phyloP scores from a whole-genome alignment of 1,284 basidiomycete species.

The Ustilago curta region DNA sequence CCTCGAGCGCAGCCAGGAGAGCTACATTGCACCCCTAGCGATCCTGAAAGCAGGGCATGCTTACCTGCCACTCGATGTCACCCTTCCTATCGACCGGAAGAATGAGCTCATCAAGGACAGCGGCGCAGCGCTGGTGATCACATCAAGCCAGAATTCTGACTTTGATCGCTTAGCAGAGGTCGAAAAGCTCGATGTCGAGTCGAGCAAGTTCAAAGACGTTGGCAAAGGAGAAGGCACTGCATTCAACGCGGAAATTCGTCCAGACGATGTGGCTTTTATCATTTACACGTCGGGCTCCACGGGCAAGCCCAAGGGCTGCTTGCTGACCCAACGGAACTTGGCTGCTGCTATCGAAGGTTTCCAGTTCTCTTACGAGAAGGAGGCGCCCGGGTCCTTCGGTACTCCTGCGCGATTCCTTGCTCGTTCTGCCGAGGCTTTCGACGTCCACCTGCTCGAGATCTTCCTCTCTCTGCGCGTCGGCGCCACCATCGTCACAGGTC shows the following conservation, averaged over 20 bases:
- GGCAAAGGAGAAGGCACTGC: neutral
- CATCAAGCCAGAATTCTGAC: conserved; percentile 10
- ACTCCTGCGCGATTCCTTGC: conserved; percentile 59
- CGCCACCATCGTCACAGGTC: conserved; percentile 64
- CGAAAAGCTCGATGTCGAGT: conserved; percentile 19
- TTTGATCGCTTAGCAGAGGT: conserved; percentile 1
- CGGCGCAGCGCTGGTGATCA: conserved; percentile 46
- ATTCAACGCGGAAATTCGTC: neutral
- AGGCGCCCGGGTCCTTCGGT: conserved; percentile 48
- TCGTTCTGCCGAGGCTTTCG: conserved; percentile 66
- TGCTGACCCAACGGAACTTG: conserved; percentile 59
- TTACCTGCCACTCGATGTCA: conserved; percentile 68
- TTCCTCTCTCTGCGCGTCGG: conserved; percentile 65
- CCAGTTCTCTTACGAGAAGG: conserved; percentile 39
- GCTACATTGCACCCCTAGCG: conserved; percentile 57
- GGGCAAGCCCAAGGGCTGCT: conserved; percentile 64
- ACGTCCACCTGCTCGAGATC: conserved; percentile 68
- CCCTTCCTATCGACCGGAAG: conserved; percentile 64
- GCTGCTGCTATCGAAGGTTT: conserved; percentile 59
- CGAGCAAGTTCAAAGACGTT: conserved; percentile 13
- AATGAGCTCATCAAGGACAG: conserved; percentile 60
- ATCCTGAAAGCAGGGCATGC: conserved; percentile 57
- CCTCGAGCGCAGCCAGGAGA: conserved; percentile 53
- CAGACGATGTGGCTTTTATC: conserved; percentile 61
- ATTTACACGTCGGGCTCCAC: conserved; percentile 67